Conservation (phyloP, 805 yeast genomes). For the Dipodascopsis uninucleata region DNA sequence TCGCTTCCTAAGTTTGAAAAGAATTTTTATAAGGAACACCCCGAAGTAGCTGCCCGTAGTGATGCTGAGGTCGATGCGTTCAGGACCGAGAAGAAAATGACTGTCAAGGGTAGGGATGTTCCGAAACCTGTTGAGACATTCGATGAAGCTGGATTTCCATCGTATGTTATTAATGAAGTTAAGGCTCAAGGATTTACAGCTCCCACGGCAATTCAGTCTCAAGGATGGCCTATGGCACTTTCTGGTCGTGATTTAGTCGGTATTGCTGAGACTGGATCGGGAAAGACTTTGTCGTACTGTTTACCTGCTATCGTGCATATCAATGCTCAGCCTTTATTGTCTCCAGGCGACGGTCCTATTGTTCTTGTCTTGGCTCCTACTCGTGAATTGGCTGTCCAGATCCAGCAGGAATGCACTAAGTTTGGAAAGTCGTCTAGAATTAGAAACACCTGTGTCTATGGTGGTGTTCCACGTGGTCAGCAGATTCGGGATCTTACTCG, state of each 20-base stretch:
- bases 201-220: constrained; percentile 97
- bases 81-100: constrained; percentile 84
- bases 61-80: constrained; percentile 69
- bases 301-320: constrained; percentile 90
- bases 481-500: constrained; percentile 93
- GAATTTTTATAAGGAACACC: constrained; percentile 87
- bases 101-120: constrained; percentile 72
- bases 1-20: constrained; percentile 86
- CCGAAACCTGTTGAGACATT: constrained; percentile 91
- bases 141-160: constrained; percentile 98
- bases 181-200: constrained; percentile 85
- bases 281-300: constrained; percentile 96
- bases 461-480: constrained; percentile 98
- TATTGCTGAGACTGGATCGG: constrained; percentile 98
- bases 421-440: constrained; percentile 89
- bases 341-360: constrained; percentile 96
- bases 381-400: constrained; percentile 97
- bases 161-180: constrained; percentile 83
- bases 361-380: constrained; percentile 96
- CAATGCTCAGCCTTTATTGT: constrained; percentile 92
- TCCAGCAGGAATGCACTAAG: constrained; percentile 92
- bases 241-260: constrained; percentile 99
- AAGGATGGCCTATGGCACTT: constrained; percentile 99
- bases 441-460: constrained; percentile 80
- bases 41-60: constrained; percentile 67